These are phyloP conservation scores for Alternaria metachromatica DNA, from an alignment of 2,329 filamentous ascomycete species.

Conservation along the genomic window DNA sequence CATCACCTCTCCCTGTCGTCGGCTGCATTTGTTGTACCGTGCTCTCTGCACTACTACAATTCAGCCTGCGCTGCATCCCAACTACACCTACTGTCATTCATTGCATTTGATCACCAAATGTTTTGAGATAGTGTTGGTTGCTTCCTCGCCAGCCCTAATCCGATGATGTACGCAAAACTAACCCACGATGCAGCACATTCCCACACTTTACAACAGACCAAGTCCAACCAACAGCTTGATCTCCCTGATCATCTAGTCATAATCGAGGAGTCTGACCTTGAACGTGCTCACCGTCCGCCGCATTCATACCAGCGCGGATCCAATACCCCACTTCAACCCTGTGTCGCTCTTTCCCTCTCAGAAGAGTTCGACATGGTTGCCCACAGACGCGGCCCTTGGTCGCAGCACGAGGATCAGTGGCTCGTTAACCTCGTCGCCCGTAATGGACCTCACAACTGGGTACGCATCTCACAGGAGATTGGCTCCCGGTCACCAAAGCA, in stretches of 20 bases:
- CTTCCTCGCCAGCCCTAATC: neutral
- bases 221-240: neutral
- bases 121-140: neutral
- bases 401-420: constrained; percentile 74
- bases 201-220: neutral
- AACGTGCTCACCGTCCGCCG: neutral
- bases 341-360: neutral
- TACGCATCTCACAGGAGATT: constrained; percentile 79
- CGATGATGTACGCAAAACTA: constrained; percentile 9
- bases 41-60: neutral
- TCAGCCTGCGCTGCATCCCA: neutral
- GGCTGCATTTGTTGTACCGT: neutral
- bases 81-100: neutral
- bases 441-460: constrained; percentile 86
- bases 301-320: neutral
- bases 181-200: constrained; percentile 8
- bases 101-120: neutral
- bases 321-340: neutral
- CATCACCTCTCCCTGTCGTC: neutral
- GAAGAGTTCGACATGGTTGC: constrained; percentile 50
- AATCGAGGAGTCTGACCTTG: neutral
- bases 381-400: constrained; percentile 83
- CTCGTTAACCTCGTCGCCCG: constrained; percentile 73
- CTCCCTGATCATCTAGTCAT: neutral
- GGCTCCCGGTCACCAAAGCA: constrained; percentile 87